Conservation (phyloP, 148 eudicot genomes). For the Simmondsia chinensis region DNA sequence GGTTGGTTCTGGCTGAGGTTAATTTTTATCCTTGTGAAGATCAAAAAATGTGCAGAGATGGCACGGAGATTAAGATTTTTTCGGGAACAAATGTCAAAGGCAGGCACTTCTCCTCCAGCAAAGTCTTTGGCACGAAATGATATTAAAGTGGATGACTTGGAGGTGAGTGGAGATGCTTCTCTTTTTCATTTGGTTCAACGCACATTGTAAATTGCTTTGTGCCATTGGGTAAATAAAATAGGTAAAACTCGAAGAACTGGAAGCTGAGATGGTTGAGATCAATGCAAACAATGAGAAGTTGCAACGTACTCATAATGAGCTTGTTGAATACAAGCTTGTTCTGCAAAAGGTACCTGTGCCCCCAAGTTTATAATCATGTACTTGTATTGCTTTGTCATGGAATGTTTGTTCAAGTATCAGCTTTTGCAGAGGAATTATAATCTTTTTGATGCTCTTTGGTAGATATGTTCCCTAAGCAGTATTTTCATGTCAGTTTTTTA, state of each 20-base stretch:
- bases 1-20: no score
- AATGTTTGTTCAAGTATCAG: no score
- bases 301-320: slow-evolving; percentile 81
- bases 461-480: no score
- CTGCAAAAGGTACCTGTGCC: slow-evolving; percentile 54
- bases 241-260: slow-evolving; percentile 77
- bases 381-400: no score
- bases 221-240: no score
- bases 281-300: slow-evolving; percentile 76
- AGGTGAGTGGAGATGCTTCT: slow-evolving; percentile 37
- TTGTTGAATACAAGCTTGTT: slow-evolving; percentile 82
- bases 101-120: slow-evolving; percentile 53
- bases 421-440: no score
- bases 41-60: slow-evolving; percentile 94
- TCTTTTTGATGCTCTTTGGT: no score
- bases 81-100: slow-evolving; percentile 74
- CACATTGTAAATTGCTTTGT: background rate
- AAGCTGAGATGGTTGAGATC: slow-evolving; percentile 76
- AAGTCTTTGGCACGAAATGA: slow-evolving; percentile 26
- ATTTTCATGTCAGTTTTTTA: no score
- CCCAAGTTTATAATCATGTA: background rate
- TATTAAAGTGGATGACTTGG: slow-evolving; percentile 65
- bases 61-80: slow-evolving; percentile 77
- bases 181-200: background rate
- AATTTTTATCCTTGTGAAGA: slow-evolving; percentile 33